phyloP scores from a whole-genome alignment of 2,329 filamentous ascomycete species.

The Cadophora sp. region DNA sequence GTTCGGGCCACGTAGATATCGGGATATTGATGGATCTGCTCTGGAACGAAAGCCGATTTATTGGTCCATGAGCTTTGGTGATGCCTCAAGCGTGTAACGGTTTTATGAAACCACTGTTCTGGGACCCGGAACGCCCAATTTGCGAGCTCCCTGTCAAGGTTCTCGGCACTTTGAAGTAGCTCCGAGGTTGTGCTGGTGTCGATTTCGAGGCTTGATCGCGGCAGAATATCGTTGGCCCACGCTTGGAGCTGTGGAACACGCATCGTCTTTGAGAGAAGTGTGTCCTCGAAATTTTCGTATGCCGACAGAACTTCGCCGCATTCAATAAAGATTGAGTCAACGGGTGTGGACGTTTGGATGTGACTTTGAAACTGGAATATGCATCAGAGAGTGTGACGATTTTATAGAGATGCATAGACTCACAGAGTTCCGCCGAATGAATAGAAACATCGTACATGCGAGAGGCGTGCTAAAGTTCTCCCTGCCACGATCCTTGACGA shows the following conservation, averaged over 20 bases:
- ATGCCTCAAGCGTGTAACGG: slow-evolving; percentile 9
- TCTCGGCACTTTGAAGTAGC: slow-evolving; percentile 21
- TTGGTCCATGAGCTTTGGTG: not conserved
- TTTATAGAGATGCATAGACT: slow-evolving; percentile 7
- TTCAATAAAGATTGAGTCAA: slow-evolving; percentile 27
- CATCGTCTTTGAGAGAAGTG: slow-evolving; percentile 30
- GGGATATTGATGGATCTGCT: slow-evolving; percentile 27
- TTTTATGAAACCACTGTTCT: slow-evolving; percentile 18
- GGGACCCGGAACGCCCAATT: slow-evolving; percentile 26
- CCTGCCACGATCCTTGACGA: slow-evolving; percentile 27
- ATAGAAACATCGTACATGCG: slow-evolving; percentile 31
- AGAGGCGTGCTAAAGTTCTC: slow-evolving; percentile 23
- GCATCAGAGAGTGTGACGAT: slow-evolving; percentile 5
- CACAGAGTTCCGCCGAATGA: slow-evolving; percentile 30
- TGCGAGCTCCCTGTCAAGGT: slow-evolving; percentile 27
- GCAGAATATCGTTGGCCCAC: slow-evolving; percentile 21
- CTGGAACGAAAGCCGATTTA: slow-evolving; percentile 22
- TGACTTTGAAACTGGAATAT: slow-evolving; percentile 27
- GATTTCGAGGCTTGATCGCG: slow-evolving; percentile 10
- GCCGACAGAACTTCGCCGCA: slow-evolving; percentile 3
- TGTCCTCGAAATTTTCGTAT: slow-evolving; percentile 30
- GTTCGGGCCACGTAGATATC: slow-evolving; percentile 27
- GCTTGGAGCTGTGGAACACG: slow-evolving; percentile 26
- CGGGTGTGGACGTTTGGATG: slow-evolving; percentile 23
- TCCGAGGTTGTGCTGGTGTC: slow-evolving; percentile 2